These are phyloP conservation scores for Herpomyces periplanetae DNA, from an alignment of 2,329 filamentous ascomycete genomes.

Conservation along the genomic window DNA sequence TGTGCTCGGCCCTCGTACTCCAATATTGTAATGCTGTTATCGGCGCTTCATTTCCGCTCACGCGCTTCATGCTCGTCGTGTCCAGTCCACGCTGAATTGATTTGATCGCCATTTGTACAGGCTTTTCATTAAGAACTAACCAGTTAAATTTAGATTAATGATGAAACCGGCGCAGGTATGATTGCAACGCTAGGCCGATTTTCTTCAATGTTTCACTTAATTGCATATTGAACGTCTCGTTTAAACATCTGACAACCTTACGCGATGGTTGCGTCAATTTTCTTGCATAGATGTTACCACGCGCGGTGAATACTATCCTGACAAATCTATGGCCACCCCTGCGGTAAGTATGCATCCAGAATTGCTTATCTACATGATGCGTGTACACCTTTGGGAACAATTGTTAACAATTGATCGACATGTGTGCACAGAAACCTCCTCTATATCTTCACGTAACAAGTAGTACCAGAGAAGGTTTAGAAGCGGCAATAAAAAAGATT, in stretches of 20 bases:
- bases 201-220: constrained; percentile 12
- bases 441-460: constrained; percentile 84
- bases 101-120: too few species aligned
- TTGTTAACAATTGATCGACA: constrained; percentile 2
- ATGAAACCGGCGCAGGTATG: constrained; percentile 98
- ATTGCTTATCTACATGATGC: constrained; percentile 1
- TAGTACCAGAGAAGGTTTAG: constrained; percentile 59
- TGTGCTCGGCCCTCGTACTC: too few species aligned
- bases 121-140: too few species aligned
- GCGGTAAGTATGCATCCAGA: constrained; percentile 19
- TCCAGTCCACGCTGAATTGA: too few species aligned
- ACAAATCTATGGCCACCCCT: constrained; percentile 84
- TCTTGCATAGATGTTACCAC: constrained; percentile 75
- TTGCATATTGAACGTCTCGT: constrained; percentile 20
- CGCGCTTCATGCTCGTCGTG: too few species aligned
- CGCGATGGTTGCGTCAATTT: too few species aligned
- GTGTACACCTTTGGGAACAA: constrained; percentile 1
- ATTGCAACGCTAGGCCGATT: constrained; percentile 14
- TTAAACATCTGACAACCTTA: too few species aligned
- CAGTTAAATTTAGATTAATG: constrained; percentile 93
- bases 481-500: constrained; percentile 50
- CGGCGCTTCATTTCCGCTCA: too few species aligned
- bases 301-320: constrained; percentile 74
- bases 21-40: too few species aligned
- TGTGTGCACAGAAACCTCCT: constrained; percentile 28